Percentiles rank a stretch among this genome's conserved stretches.
Conservation (phyloP, 1,284 basidiomycete genomes). For the Bondarzewia mesenterica region DNA sequence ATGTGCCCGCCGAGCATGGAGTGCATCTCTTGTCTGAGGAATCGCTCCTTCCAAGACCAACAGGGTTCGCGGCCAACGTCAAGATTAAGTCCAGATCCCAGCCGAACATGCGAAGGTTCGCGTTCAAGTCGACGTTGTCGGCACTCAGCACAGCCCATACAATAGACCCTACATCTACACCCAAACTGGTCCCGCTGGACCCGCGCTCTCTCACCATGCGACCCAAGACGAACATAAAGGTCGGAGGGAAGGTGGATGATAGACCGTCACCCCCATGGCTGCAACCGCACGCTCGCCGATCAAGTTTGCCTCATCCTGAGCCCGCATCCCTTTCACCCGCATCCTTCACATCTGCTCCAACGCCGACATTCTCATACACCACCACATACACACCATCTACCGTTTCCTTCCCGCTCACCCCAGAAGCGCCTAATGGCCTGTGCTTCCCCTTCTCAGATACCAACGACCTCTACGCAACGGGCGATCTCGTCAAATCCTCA, state of each 20-base stretch:
- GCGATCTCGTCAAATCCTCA: neutral
- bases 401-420: neutral
- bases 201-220: neutral
- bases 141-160: no score
- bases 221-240: neutral
- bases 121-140: neutral
- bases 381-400: neutral
- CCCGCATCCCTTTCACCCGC: neutral
- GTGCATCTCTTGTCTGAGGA: no score
- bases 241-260: neutral
- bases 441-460: neutral
- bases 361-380: neutral
- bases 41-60: no score
- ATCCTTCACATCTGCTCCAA: neutral
- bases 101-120: neutral
- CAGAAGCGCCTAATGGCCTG: neutral
- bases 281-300: neutral
- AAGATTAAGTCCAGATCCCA: neutral
- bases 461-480: neutral
- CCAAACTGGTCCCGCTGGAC: neutral
- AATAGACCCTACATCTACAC: neutral
- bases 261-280: neutral
- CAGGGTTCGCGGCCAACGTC: neutral
- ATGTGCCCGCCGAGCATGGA: no score
- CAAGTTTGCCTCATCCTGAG: neutral